A percentile compares a stretch with the other conserved stretches of the same genome.
These are phyloP conservation scores for Boletus vermiculosoides DNA, from an alignment of 768 basidiomycete genomes.

Conservation along the genomic window DNA sequence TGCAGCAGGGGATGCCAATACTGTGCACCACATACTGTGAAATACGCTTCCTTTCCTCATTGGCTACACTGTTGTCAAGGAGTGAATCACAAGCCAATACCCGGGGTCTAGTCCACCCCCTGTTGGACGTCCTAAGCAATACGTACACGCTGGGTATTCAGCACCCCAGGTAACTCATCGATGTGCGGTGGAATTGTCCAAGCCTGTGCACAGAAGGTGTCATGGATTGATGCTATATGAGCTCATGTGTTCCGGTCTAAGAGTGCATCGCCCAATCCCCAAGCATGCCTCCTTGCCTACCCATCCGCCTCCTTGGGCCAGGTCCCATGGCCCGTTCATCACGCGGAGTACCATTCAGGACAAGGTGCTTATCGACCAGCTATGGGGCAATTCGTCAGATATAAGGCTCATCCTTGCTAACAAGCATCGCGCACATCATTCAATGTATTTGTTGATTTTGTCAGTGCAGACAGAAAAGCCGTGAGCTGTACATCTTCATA, in stretches of 20 bases:
- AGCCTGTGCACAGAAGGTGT: background rate
- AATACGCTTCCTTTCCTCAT: background rate
- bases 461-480: conserved; percentile 81
- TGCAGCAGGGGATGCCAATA: background rate
- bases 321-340: conserved; percentile 49
- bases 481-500: conserved; percentile 95
- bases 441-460: conserved; percentile 81
- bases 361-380: conserved; percentile 79
- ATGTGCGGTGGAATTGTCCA: background rate
- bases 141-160: background rate
- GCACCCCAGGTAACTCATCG: background rate
- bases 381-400: conserved; percentile 18
- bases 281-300: conserved; percentile 44
- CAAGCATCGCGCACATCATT: conserved; percentile 71
- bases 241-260: conserved; percentile 7
- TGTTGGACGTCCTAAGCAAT: background rate
- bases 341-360: conserved; percentile 54
- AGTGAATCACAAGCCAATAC: background rate
- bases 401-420: background rate
- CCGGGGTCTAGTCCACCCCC: background rate
- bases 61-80: background rate
- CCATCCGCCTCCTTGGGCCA: conserved; percentile 49
- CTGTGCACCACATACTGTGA: too few species aligned
- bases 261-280: conserved; percentile 60
- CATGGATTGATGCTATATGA: background rate